Evolutionary conservation across 2,329 filamentous ascomycete genomes (phyloP).

Genomic region (Apiospora pterosperma): DNA sequence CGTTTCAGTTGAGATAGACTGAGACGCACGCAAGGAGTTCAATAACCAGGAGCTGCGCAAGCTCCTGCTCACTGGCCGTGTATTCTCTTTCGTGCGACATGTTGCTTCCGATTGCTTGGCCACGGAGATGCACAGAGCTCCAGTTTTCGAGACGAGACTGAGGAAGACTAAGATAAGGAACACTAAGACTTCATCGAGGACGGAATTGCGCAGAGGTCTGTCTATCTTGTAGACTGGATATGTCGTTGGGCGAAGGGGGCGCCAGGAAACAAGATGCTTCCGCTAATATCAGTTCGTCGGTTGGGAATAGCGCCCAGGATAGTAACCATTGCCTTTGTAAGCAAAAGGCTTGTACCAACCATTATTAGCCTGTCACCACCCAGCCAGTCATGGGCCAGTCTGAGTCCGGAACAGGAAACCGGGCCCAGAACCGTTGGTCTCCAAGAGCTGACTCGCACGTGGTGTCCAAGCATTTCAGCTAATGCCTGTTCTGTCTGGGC

Average conservation of each 20-base stretch:
- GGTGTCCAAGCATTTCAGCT: neutral
- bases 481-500: neutral
- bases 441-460: neutral
- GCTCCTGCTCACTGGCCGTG: slow-evolving; percentile 9
- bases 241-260: too few relatives aligned
- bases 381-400: neutral
- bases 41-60: slow-evolving; percentile 15
- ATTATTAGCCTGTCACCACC: neutral
- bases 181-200: neutral
- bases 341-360: neutral
- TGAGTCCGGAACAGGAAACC: neutral
- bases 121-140: neutral
- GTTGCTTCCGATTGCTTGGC: neutral
- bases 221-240: neutral
- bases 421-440: neutral
- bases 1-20: too few relatives aligned
- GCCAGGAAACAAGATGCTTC: neutral
- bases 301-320: neutral
- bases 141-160: too few relatives aligned
- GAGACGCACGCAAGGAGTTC: slow-evolving; percentile 26
- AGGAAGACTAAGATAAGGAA: too few relatives aligned
- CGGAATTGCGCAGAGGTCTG: neutral
- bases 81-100: slow-evolving; percentile 3
- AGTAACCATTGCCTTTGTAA: neutral
- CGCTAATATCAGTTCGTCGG: neutral